These are phyloP conservation scores for Ophiostoma triangulosporum DNA, from an alignment of 2,329 filamentous ascomycete species.

Conservation along the genomic window DNA sequence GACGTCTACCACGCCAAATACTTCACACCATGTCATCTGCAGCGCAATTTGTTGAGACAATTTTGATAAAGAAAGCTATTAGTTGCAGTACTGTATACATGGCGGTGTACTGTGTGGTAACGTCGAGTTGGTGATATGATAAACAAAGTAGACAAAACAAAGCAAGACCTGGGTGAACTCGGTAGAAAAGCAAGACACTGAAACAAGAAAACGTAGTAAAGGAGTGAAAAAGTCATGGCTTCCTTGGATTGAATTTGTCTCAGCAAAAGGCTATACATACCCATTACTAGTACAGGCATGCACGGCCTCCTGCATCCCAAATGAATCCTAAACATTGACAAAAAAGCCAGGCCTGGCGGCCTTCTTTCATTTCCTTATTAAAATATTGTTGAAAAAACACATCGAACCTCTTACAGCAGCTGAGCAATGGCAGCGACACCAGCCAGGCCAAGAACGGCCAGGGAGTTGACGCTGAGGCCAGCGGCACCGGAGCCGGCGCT, in stretches of 20 bases:
- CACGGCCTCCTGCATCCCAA: background rate
- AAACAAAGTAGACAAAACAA: constrained; percentile 1
- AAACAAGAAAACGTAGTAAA: background rate
- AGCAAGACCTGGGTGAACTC: constrained; percentile 2
- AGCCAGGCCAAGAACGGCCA: constrained; percentile 32
- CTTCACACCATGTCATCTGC: background rate
- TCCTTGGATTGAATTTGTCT: constrained; percentile 2
- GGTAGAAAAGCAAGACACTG: constrained; percentile 4
- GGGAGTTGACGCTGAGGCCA: constrained; percentile 32
- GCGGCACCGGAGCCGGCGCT: constrained; percentile 29
- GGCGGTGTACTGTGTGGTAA: constrained; percentile 5
- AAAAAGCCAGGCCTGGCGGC: background rate
- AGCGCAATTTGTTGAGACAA: background rate
- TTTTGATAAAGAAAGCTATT: constrained; percentile 9
- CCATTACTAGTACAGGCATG: background rate
- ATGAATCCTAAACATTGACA: background rate
- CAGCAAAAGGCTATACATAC: background rate
- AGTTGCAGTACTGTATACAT: constrained; percentile 13
- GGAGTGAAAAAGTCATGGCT: constrained; percentile 1
- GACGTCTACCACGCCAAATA: no score
- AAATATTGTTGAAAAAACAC: constrained; percentile 10
- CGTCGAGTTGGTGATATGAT: constrained; percentile 3
- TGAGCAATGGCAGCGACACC: constrained; percentile 28
- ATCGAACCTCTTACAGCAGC: constrained; percentile 31
- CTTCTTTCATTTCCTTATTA: background rate